Evolutionary conservation across 345 rosid species (phyloP), one percentile per base, ranked within the genome.

Genomic region (Salix arbutifolia): DNA sequence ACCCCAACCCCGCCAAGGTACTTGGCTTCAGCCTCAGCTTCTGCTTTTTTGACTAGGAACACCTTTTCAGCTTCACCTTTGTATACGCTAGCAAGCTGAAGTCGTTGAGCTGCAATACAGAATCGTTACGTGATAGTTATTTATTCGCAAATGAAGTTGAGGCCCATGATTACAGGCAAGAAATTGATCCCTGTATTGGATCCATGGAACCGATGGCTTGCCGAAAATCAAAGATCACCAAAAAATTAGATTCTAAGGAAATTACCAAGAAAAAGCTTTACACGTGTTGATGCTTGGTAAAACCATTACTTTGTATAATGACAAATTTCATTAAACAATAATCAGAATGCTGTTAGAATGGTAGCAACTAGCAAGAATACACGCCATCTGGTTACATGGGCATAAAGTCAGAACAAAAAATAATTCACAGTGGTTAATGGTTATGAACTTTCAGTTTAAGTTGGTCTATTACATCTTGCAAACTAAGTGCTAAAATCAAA

Each of bases 41-140:
- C 98, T 2, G 98, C 99, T 79, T 78, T 92, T 79, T 96, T 96
- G 9, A 96, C 94, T 66, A 78, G 90, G 69, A 96, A 88, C 56
- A 96, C 76, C 88, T 94, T 94, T 87, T 96, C 99, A 5, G 98
- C 98, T 85, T 96, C 98, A 31, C 99, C 99, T 88, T 91, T 94
- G 90, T 96, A 94, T 37, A 94, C 98, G 79, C 97, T 96, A 16
- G 99, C 98, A 3, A 94, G 98, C 89, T 94, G 98, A 70, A 96
- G 97, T 78, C 99, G 90, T 86, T 96, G 97, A 69, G 99, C 99
- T 92, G 91, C 72, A 83, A 74, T 35, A 48, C 76, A 25, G 31
- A 82, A 74, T 28, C 44, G 21, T 76, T 58, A 77, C 11, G 19
- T 46, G 23, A 21, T 23, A 28, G 53, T 72, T 65, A 70, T 53